Evolutionary conservation across 192 early-diverging fungal species (phyloP), one percentile per base, ranked within the genome.

Genomic region (Umbelopsis isabellina): DNA sequence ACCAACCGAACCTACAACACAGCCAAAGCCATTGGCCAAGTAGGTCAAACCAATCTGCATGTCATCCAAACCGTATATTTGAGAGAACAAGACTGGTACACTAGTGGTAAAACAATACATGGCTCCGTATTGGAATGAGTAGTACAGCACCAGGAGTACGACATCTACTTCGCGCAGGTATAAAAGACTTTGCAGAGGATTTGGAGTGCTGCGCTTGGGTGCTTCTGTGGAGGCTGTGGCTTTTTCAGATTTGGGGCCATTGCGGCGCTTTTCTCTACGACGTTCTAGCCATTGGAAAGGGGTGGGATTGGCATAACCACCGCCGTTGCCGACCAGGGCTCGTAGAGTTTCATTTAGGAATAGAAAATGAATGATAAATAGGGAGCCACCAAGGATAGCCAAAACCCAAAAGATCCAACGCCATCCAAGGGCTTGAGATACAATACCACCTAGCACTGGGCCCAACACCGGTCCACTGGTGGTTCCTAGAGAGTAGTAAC

Each of bases 331-430:
- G 22, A 71, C 76, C 13, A 68, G 12, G 3, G 68, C 52, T 3
- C 75, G 69, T 13, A 78, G 27, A 4, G 68, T 78, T 44, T 78
- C 76, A 27, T 68, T 72, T 4, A 78, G 33, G 13, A 70, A 67
- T 11, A 78, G 41, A 30, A 72, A 67, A 49, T 73, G 72, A 8
- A 72, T 46, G 45, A 7, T 46, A 4, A 66, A 21, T 7, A 61
- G 16, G 13, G 55, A 15, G 12, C 30, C 16, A 6, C 67, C 72
- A 1, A 72, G 11, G 18, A 79, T 74, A n/a, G 75, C 35, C 5
- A 83, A 48, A 51, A 72, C 41, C 81, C 81, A 83, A 47, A 80
- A 83, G 47, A 80, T 83, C 72, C 75, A 81, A 1, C 70, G 58
- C 72, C 75, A 81, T 0, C 69, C 72, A 7, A 77, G 23, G 16